A percentile compares a stretch with the other conserved stretches of the same genome.
These are phyloP conservation scores for Penicillium sp. DNA, from an alignment of 2,329 filamentous ascomycete species.

Conservation along the genomic window DNA sequence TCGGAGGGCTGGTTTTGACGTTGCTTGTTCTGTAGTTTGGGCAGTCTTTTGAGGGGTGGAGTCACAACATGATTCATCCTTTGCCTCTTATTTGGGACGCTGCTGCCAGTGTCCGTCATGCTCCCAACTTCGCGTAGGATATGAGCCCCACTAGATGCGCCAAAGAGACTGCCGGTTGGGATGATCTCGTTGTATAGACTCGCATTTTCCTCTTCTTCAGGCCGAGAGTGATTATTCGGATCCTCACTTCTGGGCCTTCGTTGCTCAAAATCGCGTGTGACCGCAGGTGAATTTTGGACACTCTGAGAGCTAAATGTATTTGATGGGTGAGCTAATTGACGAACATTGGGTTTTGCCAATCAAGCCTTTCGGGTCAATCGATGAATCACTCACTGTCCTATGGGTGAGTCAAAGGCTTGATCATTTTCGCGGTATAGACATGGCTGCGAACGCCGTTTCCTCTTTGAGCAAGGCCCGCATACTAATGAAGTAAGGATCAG, in stretches of 20 bases:
- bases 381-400: not conserved
- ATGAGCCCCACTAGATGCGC: constrained; percentile 5
- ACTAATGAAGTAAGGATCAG: not conserved
- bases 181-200: not conserved
- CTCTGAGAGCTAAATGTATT: not conserved
- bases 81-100: not conserved
- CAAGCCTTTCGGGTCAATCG: not conserved
- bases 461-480: constrained; percentile 8
- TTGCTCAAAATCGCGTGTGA: not conserved
- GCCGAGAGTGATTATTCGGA: not conserved
- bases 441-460: constrained; percentile 1
- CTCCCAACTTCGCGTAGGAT: not conserved
- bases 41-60: not conserved
- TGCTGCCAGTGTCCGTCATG: not conserved
- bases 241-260: not conserved
- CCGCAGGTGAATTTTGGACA: not conserved
- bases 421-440: constrained; percentile 6
- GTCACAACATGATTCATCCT: not conserved
- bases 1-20: not conserved
- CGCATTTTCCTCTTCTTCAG: not conserved
- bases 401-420: not conserved
- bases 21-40: not conserved
- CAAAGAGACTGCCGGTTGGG: constrained; percentile 2
- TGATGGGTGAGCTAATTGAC: not conserved
- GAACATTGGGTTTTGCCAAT: no score